A percentile compares a stretch with the other conserved stretches of the same genome.
phyloP scores from a whole-genome alignment of 441 rosid genomes.

The Adansonia gregorii region DNA sequence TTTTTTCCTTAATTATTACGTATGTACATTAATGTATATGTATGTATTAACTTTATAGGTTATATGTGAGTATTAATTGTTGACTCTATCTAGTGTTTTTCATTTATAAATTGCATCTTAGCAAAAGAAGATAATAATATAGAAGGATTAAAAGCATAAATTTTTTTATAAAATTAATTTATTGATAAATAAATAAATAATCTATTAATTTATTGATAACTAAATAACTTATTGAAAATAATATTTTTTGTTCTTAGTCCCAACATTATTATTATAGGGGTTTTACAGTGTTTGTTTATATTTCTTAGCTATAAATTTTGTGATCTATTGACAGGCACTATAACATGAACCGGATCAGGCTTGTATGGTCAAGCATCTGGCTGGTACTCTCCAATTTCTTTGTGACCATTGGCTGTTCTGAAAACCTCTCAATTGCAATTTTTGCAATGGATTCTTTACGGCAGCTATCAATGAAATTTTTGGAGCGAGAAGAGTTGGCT shows the following conservation, averaged over 20 bases:
- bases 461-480: constrained; percentile 95
- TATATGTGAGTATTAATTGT: background rate
- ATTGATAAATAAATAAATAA: background rate
- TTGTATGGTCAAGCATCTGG: constrained; percentile 99
- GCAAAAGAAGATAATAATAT: background rate
- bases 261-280: background rate
- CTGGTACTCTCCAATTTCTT: constrained; percentile 95
- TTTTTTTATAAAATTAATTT: background rate
- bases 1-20: background rate
- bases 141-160: background rate
- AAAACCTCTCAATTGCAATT: constrained; percentile 95
- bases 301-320: constrained; percentile 31
- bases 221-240: background rate
- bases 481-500: constrained; percentile 98
- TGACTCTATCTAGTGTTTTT: background rate
- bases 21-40: background rate
- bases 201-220: background rate
- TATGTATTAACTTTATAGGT: background rate
- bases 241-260: background rate
- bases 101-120: background rate
- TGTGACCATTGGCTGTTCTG: constrained; percentile 96
- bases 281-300: constrained; percentile 1
- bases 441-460: constrained; percentile 99
- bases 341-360: constrained; percentile 99
- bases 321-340: constrained; percentile 75